These are phyloP conservation scores for Fusarium cyanostomum DNA, from an alignment of 2,329 filamentous ascomycete species.

Conservation along the genomic window DNA sequence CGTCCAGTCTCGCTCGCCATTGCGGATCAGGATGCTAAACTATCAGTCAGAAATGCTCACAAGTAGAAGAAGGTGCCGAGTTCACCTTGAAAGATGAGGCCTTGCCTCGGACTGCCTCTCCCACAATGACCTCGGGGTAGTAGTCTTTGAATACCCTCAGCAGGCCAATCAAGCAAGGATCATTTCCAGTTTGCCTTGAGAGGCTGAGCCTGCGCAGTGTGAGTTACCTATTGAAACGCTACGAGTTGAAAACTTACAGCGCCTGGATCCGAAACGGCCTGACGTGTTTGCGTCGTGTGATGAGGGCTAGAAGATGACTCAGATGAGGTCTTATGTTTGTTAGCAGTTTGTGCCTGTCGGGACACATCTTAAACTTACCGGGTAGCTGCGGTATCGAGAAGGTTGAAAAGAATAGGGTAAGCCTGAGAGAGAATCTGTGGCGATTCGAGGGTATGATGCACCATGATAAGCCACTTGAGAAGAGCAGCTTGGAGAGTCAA, in stretches of 20 bases:
- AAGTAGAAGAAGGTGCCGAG: neutral
- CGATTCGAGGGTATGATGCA: slow-evolving; percentile 76
- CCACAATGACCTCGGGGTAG: slow-evolving; percentile 87
- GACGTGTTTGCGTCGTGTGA: slow-evolving; percentile 84
- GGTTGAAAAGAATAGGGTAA: slow-evolving; percentile 81
- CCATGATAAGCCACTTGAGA: slow-evolving; percentile 80
- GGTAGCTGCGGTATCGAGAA: slow-evolving; percentile 82
- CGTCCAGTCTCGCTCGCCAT: slow-evolving; percentile 75
- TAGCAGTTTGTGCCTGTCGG: slow-evolving; percentile 14
- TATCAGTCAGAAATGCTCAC: slow-evolving; percentile 28
- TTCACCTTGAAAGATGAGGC: slow-evolving; percentile 69
- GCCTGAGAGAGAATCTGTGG: slow-evolving; percentile 70
- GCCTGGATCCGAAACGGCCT: slow-evolving; percentile 84
- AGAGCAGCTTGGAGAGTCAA: slow-evolving; percentile 75
- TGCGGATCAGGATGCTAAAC: slow-evolving; percentile 75
- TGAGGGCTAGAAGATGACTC: slow-evolving; percentile 80
- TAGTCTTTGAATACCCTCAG: slow-evolving; percentile 89
- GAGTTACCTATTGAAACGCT: neutral
- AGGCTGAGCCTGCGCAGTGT: slow-evolving; percentile 59
- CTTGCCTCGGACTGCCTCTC: slow-evolving; percentile 69
- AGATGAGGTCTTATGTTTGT: slow-evolving; percentile 61
- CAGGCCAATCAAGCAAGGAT: slow-evolving; percentile 77
- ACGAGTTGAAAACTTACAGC: slow-evolving; percentile 59
- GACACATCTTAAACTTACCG: slow-evolving; percentile 57
- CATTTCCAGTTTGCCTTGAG: slow-evolving; percentile 71